Evolutionary conservation across 768 basidiomycete species (phyloP).

Genomic region (Kondoa malvinella): DNA sequence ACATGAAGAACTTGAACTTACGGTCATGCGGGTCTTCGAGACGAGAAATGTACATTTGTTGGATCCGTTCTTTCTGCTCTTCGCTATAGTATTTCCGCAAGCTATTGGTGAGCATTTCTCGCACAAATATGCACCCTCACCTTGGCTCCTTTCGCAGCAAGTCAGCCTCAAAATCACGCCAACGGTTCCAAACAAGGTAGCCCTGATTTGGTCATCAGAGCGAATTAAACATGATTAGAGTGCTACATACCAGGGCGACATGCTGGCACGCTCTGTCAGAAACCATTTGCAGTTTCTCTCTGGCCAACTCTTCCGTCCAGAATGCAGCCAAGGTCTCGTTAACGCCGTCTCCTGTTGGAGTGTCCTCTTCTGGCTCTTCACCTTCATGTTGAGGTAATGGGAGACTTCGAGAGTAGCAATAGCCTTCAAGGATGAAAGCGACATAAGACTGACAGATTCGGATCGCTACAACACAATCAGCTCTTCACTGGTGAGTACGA

Average conservation of each 20-base stretch:
- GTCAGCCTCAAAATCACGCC: slow-evolving; percentile 58
- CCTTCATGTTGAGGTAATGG: slow-evolving; percentile 6
- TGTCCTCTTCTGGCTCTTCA: slow-evolving; percentile 3
- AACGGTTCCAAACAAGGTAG: slow-evolving; percentile 51
- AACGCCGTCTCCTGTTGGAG: background rate
- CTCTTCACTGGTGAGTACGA: background rate
- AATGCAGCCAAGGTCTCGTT: slow-evolving; percentile 10
- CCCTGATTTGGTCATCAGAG: slow-evolving; percentile 39
- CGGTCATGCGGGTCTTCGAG: slow-evolving; percentile 30
- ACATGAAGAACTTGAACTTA: slow-evolving; percentile 13
- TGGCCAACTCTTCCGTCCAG: slow-evolving; percentile 11
- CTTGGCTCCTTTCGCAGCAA: slow-evolving; percentile 36
- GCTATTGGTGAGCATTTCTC: background rate
- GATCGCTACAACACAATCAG: background rate
- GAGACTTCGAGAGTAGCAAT: background rate
- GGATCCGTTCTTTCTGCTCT: slow-evolving; percentile 36
- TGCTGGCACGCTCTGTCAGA: slow-evolving; percentile 6
- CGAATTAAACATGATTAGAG: background rate
- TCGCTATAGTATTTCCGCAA: background rate
- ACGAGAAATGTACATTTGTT: slow-evolving; percentile 42
- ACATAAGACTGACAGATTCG: background rate
- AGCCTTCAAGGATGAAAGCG: background rate
- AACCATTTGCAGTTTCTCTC: slow-evolving; percentile 8
- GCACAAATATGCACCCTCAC: background rate
- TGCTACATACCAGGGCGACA: slow-evolving; percentile 4